Evolutionary conservation across 129 eudicot species (phyloP), one percentile per base, ranked within the genome.

Genomic region (Solidago caesia): DNA sequence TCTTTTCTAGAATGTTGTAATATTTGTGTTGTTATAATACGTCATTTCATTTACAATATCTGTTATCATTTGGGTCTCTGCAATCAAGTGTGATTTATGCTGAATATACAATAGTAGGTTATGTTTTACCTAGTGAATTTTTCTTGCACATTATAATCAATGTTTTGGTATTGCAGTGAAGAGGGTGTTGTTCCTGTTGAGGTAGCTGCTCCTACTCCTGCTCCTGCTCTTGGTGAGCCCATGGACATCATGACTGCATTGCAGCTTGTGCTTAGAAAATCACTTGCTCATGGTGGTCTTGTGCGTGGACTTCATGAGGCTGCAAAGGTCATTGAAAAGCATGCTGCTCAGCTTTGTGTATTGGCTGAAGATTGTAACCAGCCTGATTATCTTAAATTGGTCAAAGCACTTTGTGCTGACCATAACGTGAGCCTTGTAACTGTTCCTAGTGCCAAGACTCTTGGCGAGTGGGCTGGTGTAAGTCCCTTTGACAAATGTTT

Each of bases 401-500:
- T 95, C 64, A 95, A 91, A 85, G 91, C 96, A 45, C 89, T 95
- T 39, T 95, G 99, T 64, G 97, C 99, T 58, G 97, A 95, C 80
- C 96, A 95, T 82, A 89, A 91, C 27, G 96, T 91, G 8, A 87
- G 83, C 82, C 75, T 95, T 79, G 80, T 95, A 3, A 87, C 97
- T 5, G 96, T 95, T 73, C 96, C 96, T 8, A 87, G 91, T 84
- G 97, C 96, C 21, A 95, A 95, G 87, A 95, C 97, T 75, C 96
- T 95, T 57, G 99, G 99, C 53, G 99, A 95, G 75, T 95, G 99
- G 99, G 89, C 96, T 83, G 99, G 97, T 58, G 99, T 95, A 82
- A 85, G 99, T 84, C 16, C 33, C 73, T 59, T 44, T 4, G 11
- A 11, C 26, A 26, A 8, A 10, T 48, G 10, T 70, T 11, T 9